Percentiles rank a stretch among this genome's conserved stretches.
Evolutionary conservation across 2,329 filamentous ascomycete species (phyloP).

Genomic region (Penicillium sp.): DNA sequence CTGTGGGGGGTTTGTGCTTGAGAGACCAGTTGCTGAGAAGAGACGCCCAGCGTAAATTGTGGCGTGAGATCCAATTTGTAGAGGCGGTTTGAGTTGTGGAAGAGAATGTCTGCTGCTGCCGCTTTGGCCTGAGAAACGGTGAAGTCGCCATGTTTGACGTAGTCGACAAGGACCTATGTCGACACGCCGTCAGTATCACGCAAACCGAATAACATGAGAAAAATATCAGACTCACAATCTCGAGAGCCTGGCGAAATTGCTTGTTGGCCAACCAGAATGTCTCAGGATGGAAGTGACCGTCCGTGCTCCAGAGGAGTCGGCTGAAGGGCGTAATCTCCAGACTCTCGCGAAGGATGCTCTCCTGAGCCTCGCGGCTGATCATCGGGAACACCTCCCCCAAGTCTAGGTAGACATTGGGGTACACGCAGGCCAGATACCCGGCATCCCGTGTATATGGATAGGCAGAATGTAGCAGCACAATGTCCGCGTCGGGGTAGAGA

Average conservation of each 20-base stretch:
- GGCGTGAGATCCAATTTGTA: constrained; percentile 58
- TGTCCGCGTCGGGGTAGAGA: constrained; percentile 64
- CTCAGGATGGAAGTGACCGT: constrained; percentile 76
- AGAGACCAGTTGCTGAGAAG: neutral
- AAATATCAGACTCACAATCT: constrained; percentile 52
- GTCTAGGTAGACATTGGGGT: constrained; percentile 77
- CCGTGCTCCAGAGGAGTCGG: constrained; percentile 77
- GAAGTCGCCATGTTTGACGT: constrained; percentile 63
- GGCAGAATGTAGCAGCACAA: constrained; percentile 74
- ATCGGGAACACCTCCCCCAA: constrained; percentile 80
- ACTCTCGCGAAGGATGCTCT: constrained; percentile 65
- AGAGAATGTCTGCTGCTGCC: constrained; percentile 66
- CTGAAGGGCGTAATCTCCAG: constrained; percentile 71
- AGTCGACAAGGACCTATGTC: constrained; percentile 61
- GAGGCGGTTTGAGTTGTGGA: constrained; percentile 72
- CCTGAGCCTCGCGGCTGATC: constrained; percentile 72
- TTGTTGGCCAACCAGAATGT: constrained; percentile 70
- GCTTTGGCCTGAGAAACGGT: constrained; percentile 60
- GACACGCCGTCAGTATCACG: neutral
- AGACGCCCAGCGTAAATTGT: constrained; percentile 16
- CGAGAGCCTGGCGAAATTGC: constrained; percentile 69
- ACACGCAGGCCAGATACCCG: constrained; percentile 73
- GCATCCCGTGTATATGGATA: constrained; percentile 79
- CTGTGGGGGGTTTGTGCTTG: constrained; percentile 4
- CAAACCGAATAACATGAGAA: neutral